Conservation (phyloP, 140 eudicot species). For the Senecio squalidus region DNA sequence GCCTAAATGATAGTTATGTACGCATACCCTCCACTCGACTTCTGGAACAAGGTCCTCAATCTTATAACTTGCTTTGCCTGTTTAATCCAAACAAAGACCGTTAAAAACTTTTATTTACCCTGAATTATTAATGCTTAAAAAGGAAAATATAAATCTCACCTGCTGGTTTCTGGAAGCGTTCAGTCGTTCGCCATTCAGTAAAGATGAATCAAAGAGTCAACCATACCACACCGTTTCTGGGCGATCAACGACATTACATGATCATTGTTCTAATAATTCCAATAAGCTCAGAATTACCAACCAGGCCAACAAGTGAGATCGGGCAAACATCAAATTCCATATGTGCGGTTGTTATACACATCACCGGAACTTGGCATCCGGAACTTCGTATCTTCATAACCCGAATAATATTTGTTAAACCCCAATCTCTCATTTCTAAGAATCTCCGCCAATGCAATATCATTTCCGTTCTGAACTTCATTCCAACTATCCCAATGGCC, state of each 20-base stretch:
- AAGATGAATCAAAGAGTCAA: constrained; percentile 10
- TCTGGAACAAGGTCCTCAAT: constrained; percentile 15
- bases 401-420: constrained; percentile 23
- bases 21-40: constrained; percentile 8
- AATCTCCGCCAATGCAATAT: constrained; percentile 60
- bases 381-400: constrained; percentile 28
- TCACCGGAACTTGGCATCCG: constrained; percentile 21
- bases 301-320: constrained; percentile 5
- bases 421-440: constrained; percentile 66
- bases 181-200: constrained; percentile 8
- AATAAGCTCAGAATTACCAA: constrained; percentile 18
- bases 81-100: not conserved
- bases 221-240: constrained; percentile 5
- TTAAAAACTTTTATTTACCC: too few relatives aligned
- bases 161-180: constrained; percentile 21
- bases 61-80: constrained; percentile 12
- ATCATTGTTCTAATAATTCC: too few relatives aligned
- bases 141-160: not conserved
- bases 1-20: constrained; percentile 1
- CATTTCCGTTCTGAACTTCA: constrained; percentile 56
- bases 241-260: constrained; percentile 9
- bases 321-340: constrained; percentile 24
- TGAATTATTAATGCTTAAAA: too few relatives aligned
- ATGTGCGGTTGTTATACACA: constrained; percentile 23
- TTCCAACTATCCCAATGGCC: constrained; percentile 91